Evolutionary conservation across 495 filamentous ascomycete genomes (phyloP), one percentile per base, ranked within the genome.

Genomic region (Talaromyces nanjingensis): DNA sequence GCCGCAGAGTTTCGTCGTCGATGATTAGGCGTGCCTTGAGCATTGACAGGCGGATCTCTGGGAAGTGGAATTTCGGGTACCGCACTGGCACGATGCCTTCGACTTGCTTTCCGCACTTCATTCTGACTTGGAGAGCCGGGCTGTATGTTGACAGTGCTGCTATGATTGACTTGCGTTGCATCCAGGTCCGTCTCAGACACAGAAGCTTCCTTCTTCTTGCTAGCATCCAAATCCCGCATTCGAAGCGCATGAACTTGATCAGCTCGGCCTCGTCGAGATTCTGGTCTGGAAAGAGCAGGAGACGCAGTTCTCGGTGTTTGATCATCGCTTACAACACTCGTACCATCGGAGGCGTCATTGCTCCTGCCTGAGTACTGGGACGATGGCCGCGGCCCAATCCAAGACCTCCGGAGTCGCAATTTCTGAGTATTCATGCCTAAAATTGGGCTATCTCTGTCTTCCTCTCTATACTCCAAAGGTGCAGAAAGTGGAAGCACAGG

Each of bases 171-270:
- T 27, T 16, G 54, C 2, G 29, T 31, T 14, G 57, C 16, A 39
- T 18, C 20, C 20, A 22, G 57, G 11, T 42, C 34, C 8, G 6
- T 22, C 65, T 68, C 8, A 66, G 31, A 20, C 62, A 62, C 6
- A 68, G 33, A 8, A 64, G 69, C 56, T n/a, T 37, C 34, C 31
- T 59, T 39, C 16, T 63, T 45, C 37, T 63, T 53, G 39, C 29
- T 63, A 9, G 61, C 27, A 14, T 39, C 62, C 22, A 73, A 57
- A 37, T 73, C 71, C 57, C 64, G 70, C 65, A 70, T 65, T 20
- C 66, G 68, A 39, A 71, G 27, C 3, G 70, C 71, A 62, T 65
- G 69, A 20, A 74, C 70, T 16, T 69, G 66, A 20, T 70, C 68
- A 20, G 67, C 67, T 16, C 72, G 70, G 25, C 59, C 69, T 22